These are phyloP conservation scores for Cyberlindnera xishuangbannaensis DNA, from an alignment of 805 yeast genomes.

Conservation along the genomic window DNA sequence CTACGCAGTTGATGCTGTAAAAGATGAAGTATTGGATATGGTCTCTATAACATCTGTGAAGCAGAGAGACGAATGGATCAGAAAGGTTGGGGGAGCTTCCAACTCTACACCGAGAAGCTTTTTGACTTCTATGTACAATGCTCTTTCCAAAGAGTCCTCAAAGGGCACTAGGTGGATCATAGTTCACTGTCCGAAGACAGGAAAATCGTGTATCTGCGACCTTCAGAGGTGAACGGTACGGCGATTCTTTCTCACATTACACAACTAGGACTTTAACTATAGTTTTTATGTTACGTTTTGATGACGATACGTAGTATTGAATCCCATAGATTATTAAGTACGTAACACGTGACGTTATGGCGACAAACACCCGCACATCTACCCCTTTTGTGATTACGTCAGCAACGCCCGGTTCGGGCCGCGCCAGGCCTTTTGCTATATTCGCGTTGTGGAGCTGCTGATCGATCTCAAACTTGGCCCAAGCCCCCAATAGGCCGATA, in stretches of 20 bases:
- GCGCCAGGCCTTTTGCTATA: too few species aligned
- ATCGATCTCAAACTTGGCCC: too few species aligned
- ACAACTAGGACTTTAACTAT: too few species aligned
- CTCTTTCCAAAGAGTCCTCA: conserved; percentile 65
- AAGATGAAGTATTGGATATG: conserved; percentile 82
- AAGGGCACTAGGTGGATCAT: conserved; percentile 74
- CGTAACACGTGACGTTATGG: too few species aligned
- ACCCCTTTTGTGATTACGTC: too few species aligned
- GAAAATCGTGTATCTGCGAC: conserved; percentile 62
- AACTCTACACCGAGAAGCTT: conserved; percentile 77
- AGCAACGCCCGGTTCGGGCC: too few species aligned
- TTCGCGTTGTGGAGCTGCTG: too few species aligned
- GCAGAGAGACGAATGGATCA: conserved; percentile 69
- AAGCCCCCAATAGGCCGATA: too few species aligned
- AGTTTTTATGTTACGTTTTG: too few species aligned
- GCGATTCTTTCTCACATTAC: too few species aligned
- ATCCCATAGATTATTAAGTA: too few species aligned
- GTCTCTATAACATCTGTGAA: conserved; percentile 69
- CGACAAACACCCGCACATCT: conserved; percentile 8
- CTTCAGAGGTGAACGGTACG: conserved; percentile 49
- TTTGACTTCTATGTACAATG: conserved; percentile 65
- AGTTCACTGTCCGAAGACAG: conserved; percentile 72
- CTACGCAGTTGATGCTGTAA: conserved; percentile 65
- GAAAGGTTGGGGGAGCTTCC: conserved; percentile 79
- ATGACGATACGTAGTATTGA: too few species aligned